Evolutionary conservation across 768 basidiomycete genomes (phyloP).

Genomic region (Gymnopilus junonius): DNA sequence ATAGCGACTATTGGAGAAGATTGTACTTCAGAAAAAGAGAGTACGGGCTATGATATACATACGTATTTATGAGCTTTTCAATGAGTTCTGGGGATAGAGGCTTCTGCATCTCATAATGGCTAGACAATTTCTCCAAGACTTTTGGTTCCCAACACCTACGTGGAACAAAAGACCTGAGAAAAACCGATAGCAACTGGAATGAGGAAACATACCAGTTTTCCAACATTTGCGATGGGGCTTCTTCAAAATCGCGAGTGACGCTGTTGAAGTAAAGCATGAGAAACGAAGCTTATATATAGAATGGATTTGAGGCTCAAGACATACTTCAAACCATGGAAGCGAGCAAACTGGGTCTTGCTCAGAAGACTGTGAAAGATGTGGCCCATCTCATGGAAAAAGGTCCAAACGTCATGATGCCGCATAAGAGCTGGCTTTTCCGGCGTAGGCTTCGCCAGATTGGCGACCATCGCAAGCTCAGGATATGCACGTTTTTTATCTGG

Average conservation of each 20-base stretch:
- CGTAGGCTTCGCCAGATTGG: conserved; percentile 87
- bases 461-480: conserved; percentile 85
- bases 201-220: conserved; percentile 72
- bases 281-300: background rate
- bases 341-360: conserved; percentile 67
- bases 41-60: conserved; percentile 4
- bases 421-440: conserved; percentile 83
- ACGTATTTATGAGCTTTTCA: conserved; percentile 81
- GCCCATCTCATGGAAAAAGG: conserved; percentile 92
- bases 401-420: conserved; percentile 85
- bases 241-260: conserved; percentile 82
- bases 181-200: too few species aligned
- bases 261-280: conserved; percentile 25
- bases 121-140: conserved; percentile 77
- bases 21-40: background rate
- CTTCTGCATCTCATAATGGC: conserved; percentile 77
- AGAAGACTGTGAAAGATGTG: conserved; percentile 74
- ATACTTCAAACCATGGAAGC: conserved; percentile 84
- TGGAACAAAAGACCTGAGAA: background rate
- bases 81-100: conserved; percentile 75
- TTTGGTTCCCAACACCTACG: conserved; percentile 84
- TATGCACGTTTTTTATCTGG: conserved; percentile 65
- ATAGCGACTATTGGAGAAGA: conserved; percentile 56
- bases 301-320: background rate
- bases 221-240: conserved; percentile 91